Base-by-base conservation (phyloP, 1,284 basidiomycete genomes). In the Ganoderma boninense region DNA sequence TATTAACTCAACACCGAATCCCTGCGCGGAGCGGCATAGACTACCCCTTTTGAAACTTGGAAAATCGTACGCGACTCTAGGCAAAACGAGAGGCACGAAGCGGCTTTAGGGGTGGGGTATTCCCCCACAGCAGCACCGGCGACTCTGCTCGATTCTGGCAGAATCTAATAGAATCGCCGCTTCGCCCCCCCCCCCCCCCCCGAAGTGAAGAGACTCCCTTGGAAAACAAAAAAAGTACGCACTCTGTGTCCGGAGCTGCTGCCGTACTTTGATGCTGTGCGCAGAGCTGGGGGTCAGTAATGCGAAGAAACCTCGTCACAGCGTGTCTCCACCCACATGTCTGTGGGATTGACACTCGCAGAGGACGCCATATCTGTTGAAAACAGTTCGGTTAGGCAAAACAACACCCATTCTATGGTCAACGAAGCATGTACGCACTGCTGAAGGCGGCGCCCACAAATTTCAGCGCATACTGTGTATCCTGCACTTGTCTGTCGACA, bases 271-370 rank as follows among this genome's bases (percentile, higher is more conserved):
- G 59, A 59, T 26, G 40, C 59, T 46, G 38, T 35, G 46, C 29
- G 57, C 32, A 66, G 18, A 16, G 16, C 23, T 20, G 4, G 42
- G 38, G 38, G 60, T 62, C 60, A 62, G 38, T 35, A 35, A 6
- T n/a, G 8, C n/a, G 18, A 7, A 2, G 43, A 52, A 10, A 26
- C 29, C 54, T 32, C 8, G 23, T 14, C 26, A 49, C 66, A 14
- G 32, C 32, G 18, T 8, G 32, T 20, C 18, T 62, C 10, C 64
- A 81, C 79, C 70, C 80, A 82, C 80, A 83, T 80, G 67, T 83
- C 82, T 43, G 82, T 73, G 2, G 82, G 82, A 64, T 83, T 83
- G 67, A 77, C 82, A 49, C 81, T 77, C 20, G 78, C 81, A 11
- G 82, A 83, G 0, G 81, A 81, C 5, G 78, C 71, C 80, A 83